Conservation (phyloP, 2,329 filamentous ascomycete species). For the Fusarium sp. region DNA sequence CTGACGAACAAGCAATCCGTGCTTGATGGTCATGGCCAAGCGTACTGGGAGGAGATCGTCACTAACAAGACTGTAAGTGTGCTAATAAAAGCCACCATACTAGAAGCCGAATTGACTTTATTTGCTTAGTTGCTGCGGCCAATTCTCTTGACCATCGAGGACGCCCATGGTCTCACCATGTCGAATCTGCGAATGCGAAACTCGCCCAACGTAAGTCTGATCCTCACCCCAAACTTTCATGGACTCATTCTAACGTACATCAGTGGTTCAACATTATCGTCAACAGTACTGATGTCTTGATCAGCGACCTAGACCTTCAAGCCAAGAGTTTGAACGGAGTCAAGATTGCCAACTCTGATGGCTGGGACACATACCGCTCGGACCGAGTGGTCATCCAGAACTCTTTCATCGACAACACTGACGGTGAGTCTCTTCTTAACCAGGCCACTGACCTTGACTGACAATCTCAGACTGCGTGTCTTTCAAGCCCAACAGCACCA, state of each 20-base stretch:
- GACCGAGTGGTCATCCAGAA: constrained; percentile 77
- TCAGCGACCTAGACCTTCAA: constrained; percentile 73
- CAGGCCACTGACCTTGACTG: neutral
- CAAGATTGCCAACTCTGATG: constrained; percentile 71
- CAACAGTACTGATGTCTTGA: constrained; percentile 75
- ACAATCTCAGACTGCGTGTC: constrained; percentile 72
- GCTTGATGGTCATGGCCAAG: constrained; percentile 65
- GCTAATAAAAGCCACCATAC: constrained; percentile 64
- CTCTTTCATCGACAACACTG: constrained; percentile 63
- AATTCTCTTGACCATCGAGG: constrained; percentile 45
- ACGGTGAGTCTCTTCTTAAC: constrained; percentile 21
- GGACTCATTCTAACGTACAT: neutral
- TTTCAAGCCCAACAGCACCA: constrained; percentile 81
- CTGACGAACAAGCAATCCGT: constrained; percentile 75
- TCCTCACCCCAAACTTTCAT: accelerated
- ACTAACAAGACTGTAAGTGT: constrained; percentile 57
- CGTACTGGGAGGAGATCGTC: constrained; percentile 44
- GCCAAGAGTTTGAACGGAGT: constrained; percentile 56
- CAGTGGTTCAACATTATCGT: constrained; percentile 70
- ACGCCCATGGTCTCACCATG: constrained; percentile 67
- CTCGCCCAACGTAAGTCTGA: constrained; percentile 57
- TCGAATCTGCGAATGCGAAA: constrained; percentile 73
- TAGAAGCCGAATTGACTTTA: constrained; percentile 48
- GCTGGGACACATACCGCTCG: constrained; percentile 75
- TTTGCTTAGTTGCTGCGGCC: constrained; percentile 39